phyloP scores from a whole-genome alignment of 441 rosid species.

The Codiaeum variegatum region DNA sequence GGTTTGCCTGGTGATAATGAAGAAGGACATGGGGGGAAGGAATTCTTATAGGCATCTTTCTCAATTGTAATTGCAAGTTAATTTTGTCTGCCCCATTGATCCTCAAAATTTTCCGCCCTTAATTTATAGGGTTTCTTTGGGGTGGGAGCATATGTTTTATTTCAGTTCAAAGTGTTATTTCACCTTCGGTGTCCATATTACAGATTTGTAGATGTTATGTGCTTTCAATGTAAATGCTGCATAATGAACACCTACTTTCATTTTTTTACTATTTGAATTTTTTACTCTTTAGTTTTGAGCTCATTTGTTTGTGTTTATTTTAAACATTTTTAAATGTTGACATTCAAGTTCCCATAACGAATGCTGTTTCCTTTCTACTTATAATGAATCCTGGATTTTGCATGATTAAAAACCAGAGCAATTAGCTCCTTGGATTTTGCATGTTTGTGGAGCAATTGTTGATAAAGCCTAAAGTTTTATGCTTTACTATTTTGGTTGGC shows the following conservation, averaged over 20 bases:
- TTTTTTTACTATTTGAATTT: neutral
- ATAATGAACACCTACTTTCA: constrained; percentile 5
- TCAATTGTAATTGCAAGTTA: neutral
- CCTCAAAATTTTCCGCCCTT: neutral
- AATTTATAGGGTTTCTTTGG: constrained; percentile 4
- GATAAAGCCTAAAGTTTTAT: constrained; percentile 39
- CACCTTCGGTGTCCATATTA: neutral
- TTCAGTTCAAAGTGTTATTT: neutral
- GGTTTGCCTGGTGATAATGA: constrained; percentile 5
- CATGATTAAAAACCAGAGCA: neutral
- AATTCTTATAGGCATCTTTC: neutral
- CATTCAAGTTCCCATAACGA: neutral
- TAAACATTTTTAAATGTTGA: neutral
- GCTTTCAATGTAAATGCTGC: constrained; percentile 6
- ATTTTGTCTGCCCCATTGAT: constrained; percentile 5
- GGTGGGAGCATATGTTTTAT: constrained; percentile 1
- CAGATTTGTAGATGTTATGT: constrained; percentile 8
- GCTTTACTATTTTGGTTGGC: constrained; percentile 65
- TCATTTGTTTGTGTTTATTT: neutral
- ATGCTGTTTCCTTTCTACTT: neutral
- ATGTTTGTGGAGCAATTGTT: neutral
- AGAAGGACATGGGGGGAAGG: neutral
- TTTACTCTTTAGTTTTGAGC: neutral
- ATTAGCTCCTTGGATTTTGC: neutral
- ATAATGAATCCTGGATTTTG: no score